A percentile compares a stretch with the other conserved stretches of the same genome.
Conservation (phyloP, 345 rosid genomes). For the Reutealis trisperma region DNA sequence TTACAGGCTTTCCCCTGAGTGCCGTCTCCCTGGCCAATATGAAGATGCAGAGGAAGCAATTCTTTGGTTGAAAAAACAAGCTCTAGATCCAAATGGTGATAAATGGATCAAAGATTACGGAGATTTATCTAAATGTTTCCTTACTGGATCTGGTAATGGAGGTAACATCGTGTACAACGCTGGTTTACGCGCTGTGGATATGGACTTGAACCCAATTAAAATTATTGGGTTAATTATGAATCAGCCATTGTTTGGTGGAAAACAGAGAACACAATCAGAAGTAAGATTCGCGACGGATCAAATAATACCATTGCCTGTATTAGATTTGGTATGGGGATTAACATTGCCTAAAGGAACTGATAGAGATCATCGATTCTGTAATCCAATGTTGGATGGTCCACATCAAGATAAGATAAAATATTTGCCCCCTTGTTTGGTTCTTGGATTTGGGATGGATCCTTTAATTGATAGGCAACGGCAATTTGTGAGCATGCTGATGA, state of each 20-base stretch:
- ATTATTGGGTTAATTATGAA: constrained; percentile 8
- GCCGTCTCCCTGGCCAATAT: constrained; percentile 5
- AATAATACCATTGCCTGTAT: not conserved
- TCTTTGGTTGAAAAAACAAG: constrained; percentile 14
- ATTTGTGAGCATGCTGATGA: constrained; percentile 7
- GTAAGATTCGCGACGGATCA: constrained; percentile 3
- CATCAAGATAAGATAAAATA: not conserved
- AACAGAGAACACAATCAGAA: constrained; percentile 16
- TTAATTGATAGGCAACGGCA: constrained; percentile 18
- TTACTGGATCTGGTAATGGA: constrained; percentile 1
- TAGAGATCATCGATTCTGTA: constrained; percentile 14
- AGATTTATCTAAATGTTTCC: not conserved
- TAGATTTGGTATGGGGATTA: constrained; percentile 18
- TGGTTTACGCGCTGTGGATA: not conserved
- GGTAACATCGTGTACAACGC: constrained; percentile 9
- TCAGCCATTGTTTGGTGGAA: constrained; percentile 15
- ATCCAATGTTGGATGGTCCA: constrained; percentile 19
- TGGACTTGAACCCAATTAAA: constrained; percentile 9
- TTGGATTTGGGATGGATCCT: constrained; percentile 15
- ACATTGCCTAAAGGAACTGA: constrained; percentile 17
- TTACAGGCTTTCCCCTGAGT: constrained; percentile 10
- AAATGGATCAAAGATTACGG: constrained; percentile 8
- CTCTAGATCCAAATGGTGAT: constrained; percentile 7
- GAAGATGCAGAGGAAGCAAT: constrained; percentile 13
- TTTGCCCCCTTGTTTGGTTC: constrained; percentile 1